Percentiles rank a stretch among this genome's conserved stretches.
Conservation (phyloP, 331 rosid species). For the Quercus tomentella region DNA sequence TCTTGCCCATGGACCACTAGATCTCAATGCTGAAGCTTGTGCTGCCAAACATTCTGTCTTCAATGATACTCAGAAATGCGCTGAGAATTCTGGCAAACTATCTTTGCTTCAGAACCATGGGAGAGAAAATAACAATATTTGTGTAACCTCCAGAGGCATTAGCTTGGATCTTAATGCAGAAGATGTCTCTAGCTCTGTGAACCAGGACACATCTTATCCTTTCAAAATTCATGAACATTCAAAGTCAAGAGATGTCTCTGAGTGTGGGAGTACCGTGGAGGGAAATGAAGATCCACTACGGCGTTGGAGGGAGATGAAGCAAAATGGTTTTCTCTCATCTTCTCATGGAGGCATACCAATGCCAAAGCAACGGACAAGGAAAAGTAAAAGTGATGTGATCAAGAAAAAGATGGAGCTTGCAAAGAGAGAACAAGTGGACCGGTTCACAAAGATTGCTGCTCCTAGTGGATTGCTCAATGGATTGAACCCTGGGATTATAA, state of each 20-base stretch:
- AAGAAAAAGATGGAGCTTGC: constrained; percentile 82
- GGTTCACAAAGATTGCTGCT: constrained; percentile 90
- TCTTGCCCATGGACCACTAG: constrained; percentile 28
- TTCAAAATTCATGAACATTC: constrained; percentile 27
- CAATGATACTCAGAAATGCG: constrained; percentile 27
- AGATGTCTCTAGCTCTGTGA: constrained; percentile 56
- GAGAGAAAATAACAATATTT: constrained; percentile 4
- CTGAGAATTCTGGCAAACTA: constrained; percentile 26
- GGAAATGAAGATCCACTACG: constrained; percentile 66
- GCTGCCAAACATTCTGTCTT: constrained; percentile 23
- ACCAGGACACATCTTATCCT: constrained; percentile 29
- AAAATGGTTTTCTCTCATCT: constrained; percentile 82
- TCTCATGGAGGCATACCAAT: constrained; percentile 84
- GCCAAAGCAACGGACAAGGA: constrained; percentile 75
- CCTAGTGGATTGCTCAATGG: constrained; percentile 95
- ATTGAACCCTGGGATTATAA: constrained; percentile 94
- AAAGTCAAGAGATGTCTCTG: constrained; percentile 64
- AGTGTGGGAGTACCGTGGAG: constrained; percentile 75
- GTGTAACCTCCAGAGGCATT: constrained; percentile 38
- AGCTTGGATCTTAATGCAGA: constrained; percentile 66
- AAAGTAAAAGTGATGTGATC: constrained; percentile 55
- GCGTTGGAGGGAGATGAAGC: constrained; percentile 86
- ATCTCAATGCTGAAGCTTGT: constrained; percentile 55
- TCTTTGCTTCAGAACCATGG: constrained; percentile 30
- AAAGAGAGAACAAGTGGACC: constrained; percentile 77